phyloP scores from a whole-genome alignment of 202 grass and related monocot species.

The Hordeum pubiflorum region DNA sequence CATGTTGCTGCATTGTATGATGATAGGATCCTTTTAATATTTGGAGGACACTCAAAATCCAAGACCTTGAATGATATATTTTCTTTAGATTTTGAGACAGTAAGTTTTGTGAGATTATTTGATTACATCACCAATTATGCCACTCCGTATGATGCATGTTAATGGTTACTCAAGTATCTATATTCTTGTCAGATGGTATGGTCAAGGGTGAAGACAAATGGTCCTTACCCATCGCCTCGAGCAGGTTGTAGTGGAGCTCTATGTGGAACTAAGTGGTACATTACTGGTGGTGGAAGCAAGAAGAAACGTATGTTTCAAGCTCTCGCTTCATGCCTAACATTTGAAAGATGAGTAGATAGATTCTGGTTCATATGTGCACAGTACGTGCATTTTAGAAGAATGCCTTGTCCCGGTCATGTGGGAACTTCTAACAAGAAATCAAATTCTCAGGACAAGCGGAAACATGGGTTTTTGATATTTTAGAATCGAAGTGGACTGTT shows the following conservation, averaged over 20 bases:
- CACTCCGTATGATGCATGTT: not conserved
- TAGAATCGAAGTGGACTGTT: slow-evolving; percentile 64
- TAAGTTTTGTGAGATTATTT: slow-evolving; percentile 36
- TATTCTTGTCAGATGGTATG: slow-evolving; percentile 76
- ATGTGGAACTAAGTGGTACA: slow-evolving; percentile 97
- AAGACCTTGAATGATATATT: slow-evolving; percentile 87
- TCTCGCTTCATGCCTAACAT: slow-evolving; percentile 19
- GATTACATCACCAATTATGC: not conserved
- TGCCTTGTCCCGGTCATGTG: not conserved
- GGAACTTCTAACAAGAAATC: slow-evolving; percentile 20
- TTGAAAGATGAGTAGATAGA: slow-evolving; percentile 11
- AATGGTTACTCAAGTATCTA: not conserved
- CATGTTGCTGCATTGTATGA: slow-evolving; percentile 73
- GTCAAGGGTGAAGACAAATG: slow-evolving; percentile 80
- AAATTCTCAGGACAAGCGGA: slow-evolving; percentile 66
- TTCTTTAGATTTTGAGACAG: slow-evolving; percentile 93
- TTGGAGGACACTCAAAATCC: slow-evolving; percentile 94
- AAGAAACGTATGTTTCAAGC: slow-evolving; percentile 64
- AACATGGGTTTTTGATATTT: slow-evolving; percentile 72
- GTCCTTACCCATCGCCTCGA: slow-evolving; percentile 72
- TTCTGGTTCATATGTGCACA: not conserved
- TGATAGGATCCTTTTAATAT: slow-evolving; percentile 76
- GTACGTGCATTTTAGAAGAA: slow-evolving; percentile 4
- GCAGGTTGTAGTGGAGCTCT: slow-evolving; percentile 79
- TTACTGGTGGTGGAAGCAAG: slow-evolving; percentile 88